These are phyloP conservation scores for Tylopilus rubrobrunneus DNA, from an alignment of 768 basidiomycete genomes.

Conservation along the genomic window DNA sequence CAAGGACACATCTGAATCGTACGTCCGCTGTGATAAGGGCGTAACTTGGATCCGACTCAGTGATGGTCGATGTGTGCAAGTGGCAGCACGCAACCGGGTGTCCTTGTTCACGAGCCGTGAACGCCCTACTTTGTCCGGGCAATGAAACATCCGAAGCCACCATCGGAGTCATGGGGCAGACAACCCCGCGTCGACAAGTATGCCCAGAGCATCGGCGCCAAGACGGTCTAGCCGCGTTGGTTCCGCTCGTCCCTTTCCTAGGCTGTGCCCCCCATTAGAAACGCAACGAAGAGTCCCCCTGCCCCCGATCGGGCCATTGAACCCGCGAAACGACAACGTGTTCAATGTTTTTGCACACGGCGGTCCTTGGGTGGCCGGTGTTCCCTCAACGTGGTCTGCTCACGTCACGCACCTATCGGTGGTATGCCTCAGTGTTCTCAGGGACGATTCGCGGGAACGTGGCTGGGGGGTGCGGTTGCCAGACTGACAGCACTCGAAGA, in stretches of 20 bases:
- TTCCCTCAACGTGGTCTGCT: not conserved
- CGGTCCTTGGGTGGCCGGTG: not conserved
- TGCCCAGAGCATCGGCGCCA: too few relatives aligned
- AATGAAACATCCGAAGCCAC: too few relatives aligned
- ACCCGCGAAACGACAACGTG: not conserved
- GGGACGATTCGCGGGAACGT: not conserved
- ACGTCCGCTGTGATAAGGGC: too few relatives aligned
- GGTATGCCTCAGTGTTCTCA: not conserved
- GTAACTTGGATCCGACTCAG: too few relatives aligned
- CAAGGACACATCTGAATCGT: not conserved
- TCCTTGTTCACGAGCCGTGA: too few relatives aligned
- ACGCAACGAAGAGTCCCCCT: not conserved
- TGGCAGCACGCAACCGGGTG: too few relatives aligned
- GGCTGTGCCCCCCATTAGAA: not conserved
- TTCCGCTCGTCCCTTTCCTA: not conserved
- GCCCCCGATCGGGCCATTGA: too few relatives aligned
- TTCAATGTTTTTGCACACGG: not conserved
- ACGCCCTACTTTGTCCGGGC: too few relatives aligned
- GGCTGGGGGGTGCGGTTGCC: not conserved
- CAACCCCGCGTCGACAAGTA: not conserved
- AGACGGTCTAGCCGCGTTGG: not conserved
- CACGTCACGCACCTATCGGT: not conserved
- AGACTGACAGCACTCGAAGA: not conserved
- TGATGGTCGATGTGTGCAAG: too few relatives aligned
- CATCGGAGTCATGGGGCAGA: not conserved